These are phyloP conservation scores for Canavalia gladiata DNA, from an alignment of 306 rosid genomes.

Conservation along the genomic window DNA sequence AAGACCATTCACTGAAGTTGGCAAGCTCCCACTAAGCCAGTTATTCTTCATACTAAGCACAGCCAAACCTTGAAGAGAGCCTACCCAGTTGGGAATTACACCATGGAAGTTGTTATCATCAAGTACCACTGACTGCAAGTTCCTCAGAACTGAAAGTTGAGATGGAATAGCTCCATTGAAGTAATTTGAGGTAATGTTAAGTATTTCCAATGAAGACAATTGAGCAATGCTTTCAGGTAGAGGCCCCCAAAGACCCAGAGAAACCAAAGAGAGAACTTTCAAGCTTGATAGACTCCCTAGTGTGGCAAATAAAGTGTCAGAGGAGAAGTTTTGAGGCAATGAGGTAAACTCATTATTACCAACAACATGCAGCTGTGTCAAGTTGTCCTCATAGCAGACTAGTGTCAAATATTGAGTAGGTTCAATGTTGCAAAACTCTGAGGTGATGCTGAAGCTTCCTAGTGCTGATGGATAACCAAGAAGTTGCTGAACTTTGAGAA, in stretches of 20 bases:
- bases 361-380: slow-evolving; percentile 85
- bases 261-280: slow-evolving; percentile 83
- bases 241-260: slow-evolving; percentile 80
- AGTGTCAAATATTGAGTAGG: slow-evolving; percentile 72
- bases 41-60: slow-evolving; percentile 78
- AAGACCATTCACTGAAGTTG: slow-evolving; percentile 63
- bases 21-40: slow-evolving; percentile 65
- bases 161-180: slow-evolving; percentile 71
- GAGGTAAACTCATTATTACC: slow-evolving; percentile 56
- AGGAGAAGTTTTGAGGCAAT: slow-evolving; percentile 59
- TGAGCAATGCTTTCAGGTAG: slow-evolving; percentile 62
- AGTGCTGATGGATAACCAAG: slow-evolving; percentile 72
- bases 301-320: slow-evolving; percentile 65
- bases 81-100: slow-evolving; percentile 64
- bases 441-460: slow-evolving; percentile 46
- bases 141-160: slow-evolving; percentile 63
- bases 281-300: slow-evolving; percentile 60
- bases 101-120: slow-evolving; percentile 77
- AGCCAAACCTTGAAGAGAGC: slow-evolving; percentile 71
- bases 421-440: slow-evolving; percentile 74
- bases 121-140: slow-evolving; percentile 77
- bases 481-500: slow-evolving; percentile 67
- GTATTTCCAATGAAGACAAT: slow-evolving; percentile 77
- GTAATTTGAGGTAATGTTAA: slow-evolving; percentile 76
- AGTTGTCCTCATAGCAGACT: slow-evolving; percentile 71